Percentiles rank a stretch among this genome's conserved stretches.
phyloP scores from a whole-genome alignment of 139 green algal species.

The Picochlorum sp. region DNA sequence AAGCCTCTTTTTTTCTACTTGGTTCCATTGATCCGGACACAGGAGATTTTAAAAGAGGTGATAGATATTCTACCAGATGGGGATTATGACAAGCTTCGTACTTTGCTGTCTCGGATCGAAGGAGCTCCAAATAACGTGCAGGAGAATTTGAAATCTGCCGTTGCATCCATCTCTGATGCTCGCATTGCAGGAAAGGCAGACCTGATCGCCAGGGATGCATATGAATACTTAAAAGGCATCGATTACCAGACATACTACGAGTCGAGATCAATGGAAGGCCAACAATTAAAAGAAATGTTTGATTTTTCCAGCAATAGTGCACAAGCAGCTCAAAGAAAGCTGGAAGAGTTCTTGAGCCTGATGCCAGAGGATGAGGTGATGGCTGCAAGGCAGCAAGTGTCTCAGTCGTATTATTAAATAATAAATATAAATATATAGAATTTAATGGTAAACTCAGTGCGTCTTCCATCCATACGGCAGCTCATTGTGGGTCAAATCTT shows the following conservation, averaged over 20 bases:
- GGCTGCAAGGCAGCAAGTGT: constrained; percentile 26
- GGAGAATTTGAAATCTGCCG: constrained; percentile 39
- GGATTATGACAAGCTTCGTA: constrained; percentile 21
- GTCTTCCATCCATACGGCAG: constrained; percentile 4
- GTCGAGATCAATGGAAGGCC: constrained; percentile 16
- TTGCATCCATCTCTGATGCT: constrained; percentile 11
- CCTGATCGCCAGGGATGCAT: constrained; percentile 21
- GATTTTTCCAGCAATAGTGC: constrained; percentile 29
- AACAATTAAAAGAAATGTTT: constrained; percentile 24
- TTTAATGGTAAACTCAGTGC: background rate
- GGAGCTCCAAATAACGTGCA: constrained; percentile 53
- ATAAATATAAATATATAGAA: constrained; percentile 4
- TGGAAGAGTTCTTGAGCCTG: constrained; percentile 37
- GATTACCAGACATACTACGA: constrained; percentile 44
- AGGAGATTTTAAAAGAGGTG: constrained; percentile 13
- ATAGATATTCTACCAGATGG: constrained; percentile 16
- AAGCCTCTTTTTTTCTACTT: constrained; percentile 72
- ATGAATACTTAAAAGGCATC: constrained; percentile 28
- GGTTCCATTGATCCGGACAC: constrained; percentile 45
- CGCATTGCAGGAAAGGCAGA: constrained; percentile 5
- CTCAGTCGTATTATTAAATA: constrained; percentile 10
- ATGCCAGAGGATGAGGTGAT: constrained; percentile 37
- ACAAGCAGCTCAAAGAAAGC: constrained; percentile 17
- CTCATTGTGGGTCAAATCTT: constrained; percentile 23
- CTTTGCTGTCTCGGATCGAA: constrained; percentile 27